A percentile compares a stretch with the other conserved stretches of the same genome.
Conservation (phyloP, 345 rosid genomes). For the Hypericum perforatum region DNA sequence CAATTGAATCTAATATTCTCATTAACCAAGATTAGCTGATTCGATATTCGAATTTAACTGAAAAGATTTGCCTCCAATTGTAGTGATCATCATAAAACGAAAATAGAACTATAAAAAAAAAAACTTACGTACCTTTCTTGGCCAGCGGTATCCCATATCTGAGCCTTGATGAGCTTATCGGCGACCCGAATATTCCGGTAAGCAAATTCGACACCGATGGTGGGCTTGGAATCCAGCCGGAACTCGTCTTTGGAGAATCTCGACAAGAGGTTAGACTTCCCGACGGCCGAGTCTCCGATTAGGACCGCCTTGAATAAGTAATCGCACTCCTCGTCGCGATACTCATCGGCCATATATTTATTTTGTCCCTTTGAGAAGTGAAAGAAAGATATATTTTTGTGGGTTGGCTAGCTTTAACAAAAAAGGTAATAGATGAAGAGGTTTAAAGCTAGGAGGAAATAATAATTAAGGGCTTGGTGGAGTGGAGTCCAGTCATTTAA, state of each 20-base stretch:
- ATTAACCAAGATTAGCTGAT: no score
- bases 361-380: neutral
- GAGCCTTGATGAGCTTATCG: conserved; percentile 74
- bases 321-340: conserved; percentile 77
- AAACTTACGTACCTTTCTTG: conserved; percentile 57
- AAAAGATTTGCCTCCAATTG: no score
- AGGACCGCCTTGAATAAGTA: conserved; percentile 76
- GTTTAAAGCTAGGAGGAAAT: no score
- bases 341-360: conserved; percentile 29
- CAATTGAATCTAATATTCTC: no score
- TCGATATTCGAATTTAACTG: no score
- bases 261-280: conserved; percentile 78
- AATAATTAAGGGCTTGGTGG: no score
- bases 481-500: no score
- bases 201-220: conserved; percentile 86
- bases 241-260: conserved; percentile 68
- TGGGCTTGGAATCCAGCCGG: conserved; percentile 78
- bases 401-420: neutral
- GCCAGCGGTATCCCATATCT: conserved; percentile 92
- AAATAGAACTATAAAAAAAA: neutral
- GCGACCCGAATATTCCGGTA: conserved; percentile 52
- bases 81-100: neutral
- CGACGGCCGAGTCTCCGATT: conserved; percentile 76
- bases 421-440: neutral
- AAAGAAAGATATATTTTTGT: neutral